Evolutionary conservation across 2,329 filamentous ascomycete genomes (phyloP), one percentile per base, ranked within the genome.

Genomic region (Colletotrichum kahawae): DNA sequence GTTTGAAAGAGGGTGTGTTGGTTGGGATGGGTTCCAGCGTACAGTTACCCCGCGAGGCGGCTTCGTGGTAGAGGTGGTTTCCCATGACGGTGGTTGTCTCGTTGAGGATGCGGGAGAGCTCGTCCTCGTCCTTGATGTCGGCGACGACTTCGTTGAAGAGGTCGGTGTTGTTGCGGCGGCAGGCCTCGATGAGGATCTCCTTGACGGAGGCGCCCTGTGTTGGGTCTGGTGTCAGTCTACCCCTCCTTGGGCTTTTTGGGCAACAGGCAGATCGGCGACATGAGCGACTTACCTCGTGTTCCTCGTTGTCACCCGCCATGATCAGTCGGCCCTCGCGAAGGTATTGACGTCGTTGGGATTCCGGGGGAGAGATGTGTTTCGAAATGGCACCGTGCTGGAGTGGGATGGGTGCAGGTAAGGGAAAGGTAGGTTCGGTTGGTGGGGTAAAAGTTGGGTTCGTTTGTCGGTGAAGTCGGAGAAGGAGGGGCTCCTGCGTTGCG

Each of bases 151-250:
- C 93, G 79, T 91, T 86, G 71, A 98, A 92, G 76, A 98, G 92
- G 69, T 96, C 93, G 79, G 93, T 93, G 86, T 98, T 98, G 90
- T 98, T 96, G 82, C 95, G 92, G 76, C 96, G 95, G 87, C 95
- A 98, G 80, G 97, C 95, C 88, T 98, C 96, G 85, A 98, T 92
- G 80, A 98, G 91, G 81, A 95, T 91, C 87, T 98, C 96, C 84
- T 93, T 90, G 62, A 93, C 92, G 75, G 95, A 95, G 79, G 96
- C 96, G 83, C 96, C 97, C 94, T 98, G 80, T 14, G 57, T 16
- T 60, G 4, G n/a, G 18, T 13, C 8, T 4, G 29, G n/a, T n/a
- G 24, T 57, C 57, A 34, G 57, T 33, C n/a, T 48, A 33, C 18
- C 29, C 33, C n/a, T 31, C 29, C 29, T 31, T 33, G 51, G 2